phyloP scores from a whole-genome alignment of 2,329 filamentous ascomycete genomes.

The Aspergillus eucalypticola region DNA sequence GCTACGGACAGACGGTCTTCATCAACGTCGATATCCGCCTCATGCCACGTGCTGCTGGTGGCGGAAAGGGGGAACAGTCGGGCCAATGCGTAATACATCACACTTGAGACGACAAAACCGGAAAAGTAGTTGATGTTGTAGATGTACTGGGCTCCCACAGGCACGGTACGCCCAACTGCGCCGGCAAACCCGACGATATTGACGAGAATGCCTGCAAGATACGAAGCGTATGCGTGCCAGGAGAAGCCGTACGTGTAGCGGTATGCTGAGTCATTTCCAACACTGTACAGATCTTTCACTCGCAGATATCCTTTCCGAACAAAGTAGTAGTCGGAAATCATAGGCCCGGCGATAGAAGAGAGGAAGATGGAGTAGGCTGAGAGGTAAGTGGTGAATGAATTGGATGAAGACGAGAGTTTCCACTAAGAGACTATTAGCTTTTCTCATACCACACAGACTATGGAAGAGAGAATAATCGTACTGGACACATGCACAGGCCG shows the following conservation, averaged over 20 bases:
- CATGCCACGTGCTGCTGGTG: conserved; percentile 73
- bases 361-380: conserved; percentile 92
- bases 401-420: conserved; percentile 71
- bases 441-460: background rate
- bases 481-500: conserved; percentile 83
- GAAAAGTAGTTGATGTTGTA: conserved; percentile 91
- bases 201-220: conserved; percentile 79
- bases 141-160: conserved; percentile 76
- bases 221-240: conserved; percentile 81
- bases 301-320: conserved; percentile 81
- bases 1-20: conserved; percentile 26
- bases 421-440: conserved; percentile 32
- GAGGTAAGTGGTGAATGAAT: conserved; percentile 88
- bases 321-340: conserved; percentile 82
- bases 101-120: conserved; percentile 71
- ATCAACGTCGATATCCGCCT: conserved; percentile 56
- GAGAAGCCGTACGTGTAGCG: conserved; percentile 73
- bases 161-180: conserved; percentile 70
- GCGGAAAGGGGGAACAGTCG: conserved; percentile 71
- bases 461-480: conserved; percentile 16
- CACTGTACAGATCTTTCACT: conserved; percentile 76
- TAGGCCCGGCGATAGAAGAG: conserved; percentile 91
- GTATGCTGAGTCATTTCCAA: conserved; percentile 62
- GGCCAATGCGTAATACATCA: conserved; percentile 70
- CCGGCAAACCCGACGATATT: conserved; percentile 91